Percentiles rank a stretch among this genome's conserved stretches.
phyloP scores from a whole-genome alignment of 305 asterid species.

The Fraxinus albicans region DNA sequence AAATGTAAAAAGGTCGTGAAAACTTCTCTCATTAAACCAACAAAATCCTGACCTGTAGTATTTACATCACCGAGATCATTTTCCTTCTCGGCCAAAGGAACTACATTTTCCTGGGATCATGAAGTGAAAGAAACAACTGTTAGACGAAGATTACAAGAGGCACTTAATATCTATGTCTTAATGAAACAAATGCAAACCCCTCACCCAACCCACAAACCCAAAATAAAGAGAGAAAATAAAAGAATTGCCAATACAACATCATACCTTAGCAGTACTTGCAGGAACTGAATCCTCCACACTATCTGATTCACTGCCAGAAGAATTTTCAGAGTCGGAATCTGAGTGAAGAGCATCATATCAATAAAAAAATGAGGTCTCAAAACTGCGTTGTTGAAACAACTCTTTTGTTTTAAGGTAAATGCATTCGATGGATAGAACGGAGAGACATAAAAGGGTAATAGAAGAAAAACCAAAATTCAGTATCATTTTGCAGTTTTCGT shows the following conservation, averaged over 20 bases:
- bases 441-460: neutral
- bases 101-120: slow-evolving; percentile 38
- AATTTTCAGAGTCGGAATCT: slow-evolving; percentile 60
- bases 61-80: slow-evolving; percentile 23
- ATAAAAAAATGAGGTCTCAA: neutral
- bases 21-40: neutral
- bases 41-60: slow-evolving; percentile 35
- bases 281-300: slow-evolving; percentile 40
- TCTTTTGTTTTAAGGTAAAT: neutral
- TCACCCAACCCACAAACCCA: neutral
- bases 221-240: neutral
- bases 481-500: neutral
- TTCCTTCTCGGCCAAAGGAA: slow-evolving; percentile 33
- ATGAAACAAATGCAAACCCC: neutral
- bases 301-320: slow-evolving; percentile 41
- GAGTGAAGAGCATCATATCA: neutral
- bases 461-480: neutral
- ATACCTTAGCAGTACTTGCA: slow-evolving; percentile 36
- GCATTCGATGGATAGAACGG: neutral
- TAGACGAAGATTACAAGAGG: neutral
- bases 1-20: neutral
- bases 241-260: neutral
- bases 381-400: neutral
- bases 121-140: slow-evolving; percentile 13
- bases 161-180: neutral